Evolutionary conservation across 495 filamentous ascomycete genomes (phyloP), one percentile per base, ranked within the genome.

Genomic region (Talaromyces borbonicus): DNA sequence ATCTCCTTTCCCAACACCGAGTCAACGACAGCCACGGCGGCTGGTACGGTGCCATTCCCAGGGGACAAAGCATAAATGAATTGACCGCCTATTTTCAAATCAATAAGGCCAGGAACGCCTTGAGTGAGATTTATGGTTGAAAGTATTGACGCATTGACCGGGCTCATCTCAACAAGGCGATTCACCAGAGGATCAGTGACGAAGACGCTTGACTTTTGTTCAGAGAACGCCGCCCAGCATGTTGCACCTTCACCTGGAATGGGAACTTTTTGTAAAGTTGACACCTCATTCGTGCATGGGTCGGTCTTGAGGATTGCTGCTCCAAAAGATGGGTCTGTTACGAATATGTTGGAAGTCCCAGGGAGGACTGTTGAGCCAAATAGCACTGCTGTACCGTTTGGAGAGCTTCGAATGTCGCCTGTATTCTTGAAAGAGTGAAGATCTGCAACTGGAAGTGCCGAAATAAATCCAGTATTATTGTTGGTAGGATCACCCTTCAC

Each of bases 241-340:
- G 35, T 38, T 19, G 35, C 35, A 4, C 22, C 22, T 22, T 38
- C 16, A 22, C 35, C 35, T 7, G 14, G n/a, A 38, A 38, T 20
- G 16, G 18, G 11, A 20, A 20, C 16, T 15, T 22, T 38, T 8
- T 16, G 22, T 11, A 20, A 70, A 73, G 8, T 80, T 70, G 50
- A 75, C 81, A 1, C 68, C 74, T 14, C 62, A 73, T 12, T 56
- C 50, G 43, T 44, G 6, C 12, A 12, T 4, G 49, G 9, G 47
- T 67, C 50, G 53, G 70, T 25, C 7, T 56, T 47, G 11, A 81
- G 58, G 14, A 73, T 57, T 0, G 58, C 65, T 0, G 59, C 67
- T 20, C 78, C 78, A 32, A 81, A 74, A 0, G 67, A 68, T 2
- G 77, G 70, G 46, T 81, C 78, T 0, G 77, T 74, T 0, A 62